Conservation (phyloP, 2,329 filamentous ascomycete species). For the Cladosporium sp. region DNA sequence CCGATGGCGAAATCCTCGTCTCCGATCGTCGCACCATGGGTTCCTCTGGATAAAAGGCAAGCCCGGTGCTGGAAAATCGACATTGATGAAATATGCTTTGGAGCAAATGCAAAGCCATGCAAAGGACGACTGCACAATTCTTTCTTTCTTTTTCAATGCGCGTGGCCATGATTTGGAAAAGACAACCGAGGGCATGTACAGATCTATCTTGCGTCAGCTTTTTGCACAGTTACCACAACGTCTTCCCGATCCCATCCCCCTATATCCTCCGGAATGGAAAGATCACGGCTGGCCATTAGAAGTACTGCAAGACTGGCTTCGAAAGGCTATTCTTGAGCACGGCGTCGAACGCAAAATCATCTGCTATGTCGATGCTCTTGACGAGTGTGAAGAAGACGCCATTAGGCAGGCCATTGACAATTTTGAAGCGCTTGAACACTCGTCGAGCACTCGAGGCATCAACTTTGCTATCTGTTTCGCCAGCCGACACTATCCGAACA, state of each 20-base stretch:
- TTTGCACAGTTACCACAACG: neutral
- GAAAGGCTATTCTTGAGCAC: neutral
- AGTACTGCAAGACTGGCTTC: neutral
- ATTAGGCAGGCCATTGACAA: neutral
- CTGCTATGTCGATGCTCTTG: constrained; percentile 8
- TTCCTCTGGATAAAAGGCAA: neutral
- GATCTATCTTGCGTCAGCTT: neutral
- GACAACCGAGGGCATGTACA: neutral
- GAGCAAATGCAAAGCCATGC: neutral
- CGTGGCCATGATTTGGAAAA: neutral
- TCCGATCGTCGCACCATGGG: neutral
- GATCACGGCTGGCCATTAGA: neutral
- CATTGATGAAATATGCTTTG: neutral
- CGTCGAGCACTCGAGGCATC: neutral
- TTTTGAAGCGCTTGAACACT: neutral
- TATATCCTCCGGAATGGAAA: neutral
- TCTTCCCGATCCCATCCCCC: neutral
- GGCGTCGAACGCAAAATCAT: too few relatives aligned
- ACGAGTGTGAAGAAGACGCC: neutral
- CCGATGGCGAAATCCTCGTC: neutral
- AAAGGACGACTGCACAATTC: neutral
- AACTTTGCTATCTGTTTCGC: neutral
- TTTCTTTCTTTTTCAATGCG: neutral
- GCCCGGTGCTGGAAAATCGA: neutral
- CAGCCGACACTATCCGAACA: constrained; percentile 4